A percentile compares a stretch with the other conserved stretches of the same genome.
These are phyloP conservation scores for Neurospora terricola DNA, from an alignment of 495 filamentous ascomycete species.

Conservation along the genomic window DNA sequence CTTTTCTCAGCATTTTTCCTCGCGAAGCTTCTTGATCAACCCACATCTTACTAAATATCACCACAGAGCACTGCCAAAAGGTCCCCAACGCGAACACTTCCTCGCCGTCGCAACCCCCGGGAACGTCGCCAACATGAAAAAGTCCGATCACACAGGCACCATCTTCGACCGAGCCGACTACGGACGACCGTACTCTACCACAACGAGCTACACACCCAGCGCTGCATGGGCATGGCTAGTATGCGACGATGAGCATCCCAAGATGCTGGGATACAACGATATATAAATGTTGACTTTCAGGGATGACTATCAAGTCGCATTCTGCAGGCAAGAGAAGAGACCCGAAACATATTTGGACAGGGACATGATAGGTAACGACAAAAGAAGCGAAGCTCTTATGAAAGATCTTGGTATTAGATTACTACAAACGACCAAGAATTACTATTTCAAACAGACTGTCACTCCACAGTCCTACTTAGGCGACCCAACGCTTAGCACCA, in stretches of 20 bases:
- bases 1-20: too few species aligned
- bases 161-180: slow-evolving; percentile 23
- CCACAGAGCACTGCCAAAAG: slow-evolving; percentile 19
- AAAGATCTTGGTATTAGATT: background rate
- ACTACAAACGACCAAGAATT: background rate
- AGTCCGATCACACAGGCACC: slow-evolving; percentile 20
- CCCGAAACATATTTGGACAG: background rate
- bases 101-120: slow-evolving; percentile 41
- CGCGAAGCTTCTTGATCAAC: too few species aligned
- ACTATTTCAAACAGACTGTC: background rate
- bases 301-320: too few species aligned
- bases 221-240: slow-evolving; percentile 24
- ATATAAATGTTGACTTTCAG: slow-evolving; percentile 12
- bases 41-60: too few species aligned
- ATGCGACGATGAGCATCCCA: slow-evolving; percentile 7
- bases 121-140: slow-evolving; percentile 38
- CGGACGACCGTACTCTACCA: slow-evolving; percentile 14
- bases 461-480: background rate
- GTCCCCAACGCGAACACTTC: slow-evolving; percentile 34
- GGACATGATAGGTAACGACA: background rate
- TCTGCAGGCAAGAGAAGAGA: background rate
- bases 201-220: slow-evolving; percentile 19
- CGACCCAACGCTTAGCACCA: background rate
- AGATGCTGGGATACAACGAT: slow-evolving; percentile 20
- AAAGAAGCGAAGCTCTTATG: background rate